Evolutionary conservation across 441 rosid species (phyloP), one percentile per base, ranked within the genome.

Genomic region (Euphorbia celastroides): DNA sequence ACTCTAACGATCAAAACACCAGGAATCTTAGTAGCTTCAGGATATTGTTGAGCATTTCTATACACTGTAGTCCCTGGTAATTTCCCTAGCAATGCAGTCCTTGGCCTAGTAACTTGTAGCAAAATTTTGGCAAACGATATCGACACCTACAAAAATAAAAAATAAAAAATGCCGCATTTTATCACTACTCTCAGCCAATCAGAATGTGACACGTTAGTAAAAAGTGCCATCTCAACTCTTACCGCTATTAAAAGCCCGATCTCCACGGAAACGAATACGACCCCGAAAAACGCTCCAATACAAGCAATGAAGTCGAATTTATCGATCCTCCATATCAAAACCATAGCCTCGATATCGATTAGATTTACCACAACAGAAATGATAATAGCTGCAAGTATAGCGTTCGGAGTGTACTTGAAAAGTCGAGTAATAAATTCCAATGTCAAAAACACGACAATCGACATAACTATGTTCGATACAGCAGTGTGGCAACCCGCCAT

Each of bases 401-500:
- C 97, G 69, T 84, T 92, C 31, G 99, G 99, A 11, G 99, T 92
- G 79, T 92, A 94, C 78, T 89, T 89, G 55, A 94, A 92, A 27
- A 92, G 96, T 60, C 96, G 98, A 0, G 99, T 94, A 63, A 94
- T 74, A 75, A 94, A 88, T 72, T 75, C 50, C 71, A 94, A 68
- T 14, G 99, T 89, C 42, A 94, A 76, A 68, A 89, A 80, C 58
- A 92, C 98, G 7, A 89, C 83, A 22, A 70, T 19, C 11, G 99
- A 92, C 99, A 89, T 94, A 12, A 94, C 55, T 34, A 94, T 83
- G 80, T 92, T 94, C n/a, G 98, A 91, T 36, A 82, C 93, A 0
- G 93, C 91, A 0, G 99, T 94, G 9, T 83, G 72, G 74, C 99
- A 94, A 57, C 99, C 99, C 1, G 99, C 78, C 98, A 92, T 94